Base-by-base conservation (phyloP, 2,329 filamentous ascomycete genomes). In the Diaporthe citriasiana region DNA sequence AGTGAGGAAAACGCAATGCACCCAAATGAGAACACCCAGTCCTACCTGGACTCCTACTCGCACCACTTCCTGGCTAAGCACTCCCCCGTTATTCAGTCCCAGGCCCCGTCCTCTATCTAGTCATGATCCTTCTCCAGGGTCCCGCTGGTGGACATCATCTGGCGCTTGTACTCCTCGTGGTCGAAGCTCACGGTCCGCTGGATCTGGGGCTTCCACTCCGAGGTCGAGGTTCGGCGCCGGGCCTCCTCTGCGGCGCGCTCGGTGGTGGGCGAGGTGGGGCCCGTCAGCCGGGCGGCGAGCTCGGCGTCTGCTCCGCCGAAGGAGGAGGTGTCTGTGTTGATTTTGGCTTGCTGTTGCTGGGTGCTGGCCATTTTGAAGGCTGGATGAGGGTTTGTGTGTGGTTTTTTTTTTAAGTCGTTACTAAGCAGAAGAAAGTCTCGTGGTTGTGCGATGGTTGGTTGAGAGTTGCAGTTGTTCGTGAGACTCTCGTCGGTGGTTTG, bases 131-230 rank as follows among this genome's bases (percentile, higher is more conserved):
- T 60, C 80, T 81, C 30, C 45, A 75, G 60, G 38, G 55, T 56
- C 5, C 74, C 74, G 25, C 68, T 69, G 35, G 69, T 69, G 30
- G 74, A 51, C 86, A 89, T 87, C 77, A 89, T 87, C 81, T 88
- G 78, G 76, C 85, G 88, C 80, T 89, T 89, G 80, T 85, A 84
- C 79, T 89, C 89, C 80, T 91, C 86, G 47, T 83, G 82, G 78
- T 83, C 86, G 83, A 86, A 91, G 81, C 87, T 89, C 83, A 85
- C 90, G 80, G 87, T 89, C 79, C 87, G 86, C 60, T 87, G 85
- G 13, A 85, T 83, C 76, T 84, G 81, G 10, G 89, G 89, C 77
- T 84, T 84, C 89, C 89, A 90, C n/a, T 78, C 78, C 4, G 78
- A 78, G 6, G 82, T 84, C 6, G 78, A 78, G 6, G 82, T 84